Conservation (phyloP, 192 early-diverging fungal genomes). For the Coemansia guatemalensis region DNA sequence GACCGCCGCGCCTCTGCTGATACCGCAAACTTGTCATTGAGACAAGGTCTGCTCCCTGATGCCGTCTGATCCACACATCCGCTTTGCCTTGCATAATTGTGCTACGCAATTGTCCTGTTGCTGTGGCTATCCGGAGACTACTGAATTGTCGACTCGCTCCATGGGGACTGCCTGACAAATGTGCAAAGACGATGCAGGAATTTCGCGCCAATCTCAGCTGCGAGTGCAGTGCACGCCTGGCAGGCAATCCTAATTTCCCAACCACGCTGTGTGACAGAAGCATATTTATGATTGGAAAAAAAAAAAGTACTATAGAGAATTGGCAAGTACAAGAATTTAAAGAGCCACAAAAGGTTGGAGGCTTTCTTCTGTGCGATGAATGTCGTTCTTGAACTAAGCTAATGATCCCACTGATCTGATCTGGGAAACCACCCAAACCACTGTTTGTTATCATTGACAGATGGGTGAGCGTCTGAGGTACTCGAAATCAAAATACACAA, state of each 20-base stretch:
- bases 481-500: constrained; percentile 6
- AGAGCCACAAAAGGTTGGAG: not conserved
- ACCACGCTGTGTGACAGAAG: constrained; percentile 2
- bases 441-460: not conserved
- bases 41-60: not conserved
- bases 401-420: not conserved
- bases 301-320: not conserved
- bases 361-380: not conserved
- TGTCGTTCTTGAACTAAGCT: not conserved
- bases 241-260: not conserved
- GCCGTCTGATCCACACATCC: not conserved
- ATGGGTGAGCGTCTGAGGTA: not conserved
- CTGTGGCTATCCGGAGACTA: not conserved
- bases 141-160: not conserved
- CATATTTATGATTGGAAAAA: constrained; percentile 8
- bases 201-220: not conserved
- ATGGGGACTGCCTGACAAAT: not conserved
- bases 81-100: not conserved
- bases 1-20: constrained; percentile 39
- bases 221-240: not conserved
- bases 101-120: not conserved
- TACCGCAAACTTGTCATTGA: constrained; percentile 10
- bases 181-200: not conserved
- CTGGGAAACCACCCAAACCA: too few species aligned
- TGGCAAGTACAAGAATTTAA: too few species aligned